Evolutionary conservation across 331 rosid genomes (phyloP), one percentile per base, ranked within the genome.

Genomic region (Rosa hybrid): DNA sequence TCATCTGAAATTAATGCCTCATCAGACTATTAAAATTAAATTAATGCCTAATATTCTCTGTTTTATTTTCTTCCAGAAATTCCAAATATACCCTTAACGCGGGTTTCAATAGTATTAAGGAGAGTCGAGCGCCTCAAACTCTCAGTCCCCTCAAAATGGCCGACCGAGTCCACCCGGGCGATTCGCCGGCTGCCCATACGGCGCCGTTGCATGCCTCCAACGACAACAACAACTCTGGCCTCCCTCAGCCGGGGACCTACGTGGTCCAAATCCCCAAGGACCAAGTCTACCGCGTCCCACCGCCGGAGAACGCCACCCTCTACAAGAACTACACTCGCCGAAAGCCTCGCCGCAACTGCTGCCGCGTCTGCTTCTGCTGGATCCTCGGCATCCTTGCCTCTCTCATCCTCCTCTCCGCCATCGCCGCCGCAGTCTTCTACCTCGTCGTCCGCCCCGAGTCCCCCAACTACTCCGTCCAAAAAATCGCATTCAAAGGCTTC

Each of bases 211-310:
- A 2, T 34, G 39, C 39, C 39, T 34, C 39, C 39, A 34, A 34
- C 39, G 39, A 67, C 39, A 34, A 34, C 39, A 34, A 34, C 39
- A 34, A 3, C 39, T 34, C 39, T 34, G 39, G 39, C 39, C 39
- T 34, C 75, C 90, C 92, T 23, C 84, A 80, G 17, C 77, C 92
- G 0, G 90, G 90, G 23, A 89, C 94, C 54, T 92, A 90, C 85
- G 85, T 90, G 79, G 84, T 94, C 75, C 79, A 88, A 73, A 83
- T 92, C 65, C 98, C 98, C 16, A 94, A 89, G 82, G 96, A 94
- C 81, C 90, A 87, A 76, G 84, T 92, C 83, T 90, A 89, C 86
- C 96, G 94, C 62, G 84, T 92, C 30, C 98, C 97, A 13, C 97
- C 97, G 12, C 94, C 90, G 7, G 97, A 90, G 75, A 94, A 92